Base-by-base conservation (phyloP, 495 filamentous ascomycete genomes). In the Neohortaea acidophila region DNA sequence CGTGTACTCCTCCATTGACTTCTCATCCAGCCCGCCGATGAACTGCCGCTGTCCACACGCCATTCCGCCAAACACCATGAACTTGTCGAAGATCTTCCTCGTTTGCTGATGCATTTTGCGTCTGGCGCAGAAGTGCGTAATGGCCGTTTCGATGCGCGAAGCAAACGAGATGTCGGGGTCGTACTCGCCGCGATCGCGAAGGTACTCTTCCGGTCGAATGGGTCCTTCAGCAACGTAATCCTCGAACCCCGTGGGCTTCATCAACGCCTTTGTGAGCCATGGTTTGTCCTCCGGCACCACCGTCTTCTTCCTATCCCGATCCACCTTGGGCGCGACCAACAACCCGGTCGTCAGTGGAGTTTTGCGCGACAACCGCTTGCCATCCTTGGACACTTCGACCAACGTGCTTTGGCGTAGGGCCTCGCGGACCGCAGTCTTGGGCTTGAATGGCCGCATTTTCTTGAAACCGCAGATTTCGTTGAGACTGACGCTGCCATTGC, bases 1-100 rank as follows among this genome's bases (percentile, higher is more conserved):
- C 24, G 61, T 62, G 25, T 55, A 56, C 0, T 60, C 69, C 19
- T 76, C 71, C 51, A 76, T 59, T 11, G 66, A 61, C 10, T 68
- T 49, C 21, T 66, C 67, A 18, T 71, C 44, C 21, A 34, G 32
- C 4, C 75, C 71, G 2, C 74, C 75, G 9, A 64, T 68, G 43
- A 84, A 91, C 49, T 75, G 70, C 35, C 79, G 81, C 0, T 59
- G 68, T 0, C 65, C 68, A 12, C 68, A 48, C 21, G 78, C 73
- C 24, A 96, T 68, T 7, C 91, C 91, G n/a, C 89, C 89, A 22
- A 84, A 80, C 18, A 68, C 57, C 18, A 96, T 66, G 48, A 86
- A 94, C 39, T 77, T 78, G 40, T 69, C 64, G 62, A 99, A 91
- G 18, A 89, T 52, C 21, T 65, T 61, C 17, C 67, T 59, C 36